A percentile compares a stretch with the other conserved stretches of the same genome.
Conservation (phyloP, 495 filamentous ascomycete genomes). For the Hypoxylon trugodes region DNA sequence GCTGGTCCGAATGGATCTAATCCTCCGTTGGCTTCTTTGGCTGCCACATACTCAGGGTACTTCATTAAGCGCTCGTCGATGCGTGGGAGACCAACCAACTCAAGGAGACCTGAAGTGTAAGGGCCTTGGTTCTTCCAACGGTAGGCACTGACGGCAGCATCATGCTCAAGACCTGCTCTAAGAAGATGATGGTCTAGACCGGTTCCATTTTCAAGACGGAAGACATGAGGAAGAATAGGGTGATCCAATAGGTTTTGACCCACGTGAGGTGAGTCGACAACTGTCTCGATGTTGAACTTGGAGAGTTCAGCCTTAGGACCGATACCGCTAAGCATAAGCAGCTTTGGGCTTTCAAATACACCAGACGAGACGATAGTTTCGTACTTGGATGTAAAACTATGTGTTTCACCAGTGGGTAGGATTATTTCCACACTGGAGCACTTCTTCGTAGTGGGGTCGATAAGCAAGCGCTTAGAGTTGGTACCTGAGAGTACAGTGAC, state of each 20-base stretch:
- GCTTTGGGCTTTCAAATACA: constrained; percentile 65
- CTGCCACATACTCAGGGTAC: constrained; percentile 57
- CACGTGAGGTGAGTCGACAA: constrained; percentile 61
- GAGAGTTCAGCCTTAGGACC: constrained; percentile 60
- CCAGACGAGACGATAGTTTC: constrained; percentile 68
- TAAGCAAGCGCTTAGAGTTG: constrained; percentile 62
- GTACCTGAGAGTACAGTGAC: constrained; percentile 59
- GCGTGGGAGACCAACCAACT: constrained; percentile 65
- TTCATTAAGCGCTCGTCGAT: constrained; percentile 61
- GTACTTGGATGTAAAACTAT: constrained; percentile 53
- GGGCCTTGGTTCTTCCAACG: constrained; percentile 60
- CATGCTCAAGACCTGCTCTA: constrained; percentile 55
- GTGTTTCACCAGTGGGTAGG: constrained; percentile 48
- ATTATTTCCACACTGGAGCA: constrained; percentile 51
- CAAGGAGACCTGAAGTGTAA: constrained; percentile 59
- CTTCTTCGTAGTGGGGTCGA: constrained; percentile 52
- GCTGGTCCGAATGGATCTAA: constrained; percentile 66
- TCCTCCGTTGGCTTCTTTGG: constrained; percentile 60
- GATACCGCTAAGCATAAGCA: constrained; percentile 70
- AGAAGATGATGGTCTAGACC: constrained; percentile 64
- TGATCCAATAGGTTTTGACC: constrained; percentile 70
- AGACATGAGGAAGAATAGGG: constrained; percentile 60
- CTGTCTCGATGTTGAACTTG: constrained; percentile 57
- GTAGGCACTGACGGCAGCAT: constrained; percentile 57
- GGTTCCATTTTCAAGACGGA: constrained; percentile 63